Evolutionary conservation across 2,329 filamentous ascomycete species (phyloP), one percentile per base, ranked within the genome.

Genomic region (Apiospora pterosperma): DNA sequence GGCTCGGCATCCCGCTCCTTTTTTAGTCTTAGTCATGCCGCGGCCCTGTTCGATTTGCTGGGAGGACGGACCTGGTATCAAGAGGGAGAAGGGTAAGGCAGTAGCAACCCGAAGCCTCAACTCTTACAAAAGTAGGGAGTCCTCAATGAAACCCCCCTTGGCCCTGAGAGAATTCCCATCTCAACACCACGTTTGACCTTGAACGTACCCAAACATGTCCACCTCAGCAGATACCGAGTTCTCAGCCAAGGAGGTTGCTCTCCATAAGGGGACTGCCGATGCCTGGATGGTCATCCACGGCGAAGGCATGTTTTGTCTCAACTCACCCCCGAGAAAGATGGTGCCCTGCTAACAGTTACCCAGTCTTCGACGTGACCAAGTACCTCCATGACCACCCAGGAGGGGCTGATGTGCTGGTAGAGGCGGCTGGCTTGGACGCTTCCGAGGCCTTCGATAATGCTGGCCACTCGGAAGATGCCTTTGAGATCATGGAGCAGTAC

Each of bases 361-460:
- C 39, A 85, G 87, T 90, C 2, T 89, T 88, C 69, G 78, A 89
- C 72, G 76, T 88, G 12, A 83, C 86, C 1, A 79, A 81, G 52
- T 90, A 88, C 67, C 66, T 85, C 1, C 76, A 83, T 28, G 86
- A 89, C 64, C 88, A 90, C 66, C 88, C 88, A 63, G 92, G 92
- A 71, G 92, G 92, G 74, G 88, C 90, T 72, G 91, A 94, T 73
- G 87, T 94, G 66, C 82, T 96, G 44, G 82, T 92, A 65, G 92
- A 95, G 67, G 89, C 92, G 34, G 92, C 85, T 70, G 92, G 92
- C 64, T 88, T 89, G 70, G 92, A 96, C 78, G 89, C 90, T 59
- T 92, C 90, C 52, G 89, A 92, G 74, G 90, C 88, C 48, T 96
- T 94, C 73, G 92, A 96, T 79, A 90, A 94, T 72, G 91, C 92